phyloP scores from a whole-genome alignment of 495 filamentous ascomycete genomes.

The Xylaria venustula region DNA sequence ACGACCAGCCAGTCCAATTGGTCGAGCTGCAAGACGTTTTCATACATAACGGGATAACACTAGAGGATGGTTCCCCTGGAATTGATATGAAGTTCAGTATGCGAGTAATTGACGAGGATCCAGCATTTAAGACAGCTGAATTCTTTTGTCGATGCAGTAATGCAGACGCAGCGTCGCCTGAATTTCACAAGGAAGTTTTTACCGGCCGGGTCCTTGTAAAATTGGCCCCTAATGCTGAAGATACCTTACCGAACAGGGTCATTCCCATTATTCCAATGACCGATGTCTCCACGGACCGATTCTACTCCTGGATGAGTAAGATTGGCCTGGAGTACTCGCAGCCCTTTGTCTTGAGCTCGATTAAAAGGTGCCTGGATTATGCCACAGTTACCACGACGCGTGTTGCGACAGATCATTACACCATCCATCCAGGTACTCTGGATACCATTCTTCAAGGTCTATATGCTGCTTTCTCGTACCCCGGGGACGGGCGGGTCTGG shows the following conservation, averaged over 20 bases:
- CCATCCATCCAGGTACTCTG: conserved; percentile 24
- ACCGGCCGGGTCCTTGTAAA: neutral
- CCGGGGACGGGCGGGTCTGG: conserved; percentile 12
- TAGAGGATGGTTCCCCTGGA: conserved; percentile 13
- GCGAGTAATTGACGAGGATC: neutral
- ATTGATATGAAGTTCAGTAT: conserved; percentile 18
- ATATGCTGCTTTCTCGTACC: conserved; percentile 10
- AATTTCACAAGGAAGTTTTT: neutral
- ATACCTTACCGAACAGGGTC: neutral
- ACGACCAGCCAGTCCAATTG: neutral
- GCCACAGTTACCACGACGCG: neutral
- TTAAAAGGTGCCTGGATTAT: neutral
- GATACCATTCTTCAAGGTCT: conserved; percentile 23
- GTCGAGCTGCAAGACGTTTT: conserved; percentile 17
- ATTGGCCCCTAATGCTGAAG: neutral
- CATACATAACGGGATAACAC: conserved; percentile 15
- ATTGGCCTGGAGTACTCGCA: neutral
- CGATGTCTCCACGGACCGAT: neutral
- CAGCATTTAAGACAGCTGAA: neutral
- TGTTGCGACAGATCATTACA: too few relatives aligned
- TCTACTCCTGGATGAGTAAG: neutral
- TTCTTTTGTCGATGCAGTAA: neutral
- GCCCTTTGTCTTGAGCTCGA: neutral
- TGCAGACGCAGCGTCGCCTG: neutral
- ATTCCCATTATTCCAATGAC: neutral